phyloP scores from a whole-genome alignment of 164 flowering plant species.

The Taxillus chinensis region DNA sequence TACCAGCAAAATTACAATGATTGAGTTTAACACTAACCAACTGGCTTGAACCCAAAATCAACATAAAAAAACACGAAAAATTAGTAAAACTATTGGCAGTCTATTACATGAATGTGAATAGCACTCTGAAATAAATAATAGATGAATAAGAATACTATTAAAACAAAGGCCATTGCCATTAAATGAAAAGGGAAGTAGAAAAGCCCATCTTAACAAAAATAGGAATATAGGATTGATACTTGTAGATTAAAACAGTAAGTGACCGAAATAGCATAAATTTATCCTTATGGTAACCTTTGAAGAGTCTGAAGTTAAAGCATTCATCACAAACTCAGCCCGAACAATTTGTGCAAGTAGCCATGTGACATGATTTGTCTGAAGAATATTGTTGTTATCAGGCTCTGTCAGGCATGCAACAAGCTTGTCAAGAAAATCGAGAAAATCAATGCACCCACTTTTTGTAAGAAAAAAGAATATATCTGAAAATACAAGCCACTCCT shows the following conservation, averaged over 20 bases:
- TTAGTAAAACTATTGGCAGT: not conserved
- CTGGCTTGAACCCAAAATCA: no score
- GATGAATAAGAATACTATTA: not conserved
- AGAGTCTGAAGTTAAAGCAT: conserved; percentile 70
- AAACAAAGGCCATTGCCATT: not conserved
- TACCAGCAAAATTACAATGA: conserved; percentile 14
- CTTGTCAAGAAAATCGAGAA: conserved; percentile 94
- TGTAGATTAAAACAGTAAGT: not conserved
- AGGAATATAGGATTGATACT: not conserved
- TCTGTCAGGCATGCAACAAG: conserved; percentile 58
- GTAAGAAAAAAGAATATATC: conserved; percentile 78
- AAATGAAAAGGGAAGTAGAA: not conserved
- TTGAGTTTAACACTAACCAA: not conserved
- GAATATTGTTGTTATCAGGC: conserved; percentile 52
- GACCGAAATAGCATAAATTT: not conserved
- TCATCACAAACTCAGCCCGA: conserved; percentile 82
- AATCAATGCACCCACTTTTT: conserved; percentile 96
- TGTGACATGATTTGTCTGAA: conserved; percentile 89
- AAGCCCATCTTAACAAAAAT: not conserved
- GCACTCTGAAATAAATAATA: not conserved
- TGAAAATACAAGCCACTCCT: conserved; percentile 93
- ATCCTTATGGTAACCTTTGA: conserved; percentile 56
- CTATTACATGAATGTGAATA: not conserved
- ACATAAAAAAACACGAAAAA: not conserved
- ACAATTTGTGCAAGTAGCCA: conserved; percentile 90